phyloP scores from a whole-genome alignment of 345 rosid genomes.

The Triadica sebifera region DNA sequence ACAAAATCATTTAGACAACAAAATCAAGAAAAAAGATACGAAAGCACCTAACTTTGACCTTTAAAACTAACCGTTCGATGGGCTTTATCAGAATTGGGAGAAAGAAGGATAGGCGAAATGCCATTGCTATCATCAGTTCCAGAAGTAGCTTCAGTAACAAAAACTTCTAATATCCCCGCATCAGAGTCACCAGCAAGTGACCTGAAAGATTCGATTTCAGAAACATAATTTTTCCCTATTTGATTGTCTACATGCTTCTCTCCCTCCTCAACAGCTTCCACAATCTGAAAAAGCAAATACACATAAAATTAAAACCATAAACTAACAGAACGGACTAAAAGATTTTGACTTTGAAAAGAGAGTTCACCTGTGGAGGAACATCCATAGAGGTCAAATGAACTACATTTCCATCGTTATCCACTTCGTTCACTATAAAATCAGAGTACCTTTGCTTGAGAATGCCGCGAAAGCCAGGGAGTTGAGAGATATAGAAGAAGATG shows the following conservation, averaged over 20 bases:
- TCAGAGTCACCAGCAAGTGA: conserved; percentile 60
- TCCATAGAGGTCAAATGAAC: conserved; percentile 78
- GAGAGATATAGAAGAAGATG: conserved; percentile 75
- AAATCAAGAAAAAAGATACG: not conserved
- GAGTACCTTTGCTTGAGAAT: conserved; percentile 92
- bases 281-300: not conserved
- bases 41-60: not conserved
- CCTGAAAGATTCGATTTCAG: conserved; percentile 67
- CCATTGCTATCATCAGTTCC: conserved; percentile 43
- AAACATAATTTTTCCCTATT: conserved; percentile 37
- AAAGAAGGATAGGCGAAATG: conserved; percentile 57
- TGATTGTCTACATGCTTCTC: conserved; percentile 40
- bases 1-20: conserved; percentile 8
- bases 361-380: conserved; percentile 53
- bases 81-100: conserved; percentile 80
- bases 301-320: not conserved
- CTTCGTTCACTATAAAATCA: conserved; percentile 93
- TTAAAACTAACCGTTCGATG: conserved; percentile 69
- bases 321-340: not conserved
- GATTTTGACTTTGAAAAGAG: not conserved
- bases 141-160: conserved; percentile 51
- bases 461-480: conserved; percentile 86
- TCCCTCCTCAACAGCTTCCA: conserved; percentile 38
- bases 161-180: conserved; percentile 48
- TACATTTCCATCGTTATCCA: conserved; percentile 72